Evolutionary conservation across 345 rosid genomes (phyloP).

Genomic region (Raphanus sativus): DNA sequence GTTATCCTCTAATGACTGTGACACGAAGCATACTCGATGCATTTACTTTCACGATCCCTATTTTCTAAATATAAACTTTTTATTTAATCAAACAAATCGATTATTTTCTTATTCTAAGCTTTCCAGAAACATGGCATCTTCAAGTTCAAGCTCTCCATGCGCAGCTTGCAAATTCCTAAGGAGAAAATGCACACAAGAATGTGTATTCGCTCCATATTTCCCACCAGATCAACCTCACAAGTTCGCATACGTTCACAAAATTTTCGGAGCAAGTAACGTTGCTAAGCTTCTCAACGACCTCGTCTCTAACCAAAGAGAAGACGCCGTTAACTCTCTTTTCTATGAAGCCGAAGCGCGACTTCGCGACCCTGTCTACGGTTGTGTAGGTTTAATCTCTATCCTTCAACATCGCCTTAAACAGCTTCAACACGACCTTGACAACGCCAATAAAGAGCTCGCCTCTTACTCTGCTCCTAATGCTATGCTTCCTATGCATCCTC

Average conservation of each 20-base stretch:
- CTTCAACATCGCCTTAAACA: constrained; percentile 66
- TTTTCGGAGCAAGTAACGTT: constrained; percentile 68
- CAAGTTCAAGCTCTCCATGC: constrained; percentile 51
- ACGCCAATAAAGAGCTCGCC: constrained; percentile 63
- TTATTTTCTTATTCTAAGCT: not conserved
- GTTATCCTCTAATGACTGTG: constrained; percentile 8
- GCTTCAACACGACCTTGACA: constrained; percentile 48
- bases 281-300: constrained; percentile 67
- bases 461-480: constrained; percentile 40
- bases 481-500: constrained; percentile 47
- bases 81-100: not conserved
- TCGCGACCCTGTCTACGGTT: constrained; percentile 85
- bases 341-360: constrained; percentile 78
- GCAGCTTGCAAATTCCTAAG: constrained; percentile 65
- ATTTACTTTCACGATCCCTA: constrained; percentile 40
- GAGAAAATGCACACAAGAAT: constrained; percentile 67
- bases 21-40: constrained; percentile 39
- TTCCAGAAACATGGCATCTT: constrained; percentile 43
- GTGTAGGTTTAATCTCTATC: constrained; percentile 71
- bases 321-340: constrained; percentile 68
- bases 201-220: constrained; percentile 70
- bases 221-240: constrained; percentile 58
- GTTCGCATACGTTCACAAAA: constrained; percentile 54
- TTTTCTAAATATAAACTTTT: not conserved
- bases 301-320: constrained; percentile 51